phyloP scores from a whole-genome alignment of 2,329 filamentous ascomycete species.

The Fusarium sp. region DNA sequence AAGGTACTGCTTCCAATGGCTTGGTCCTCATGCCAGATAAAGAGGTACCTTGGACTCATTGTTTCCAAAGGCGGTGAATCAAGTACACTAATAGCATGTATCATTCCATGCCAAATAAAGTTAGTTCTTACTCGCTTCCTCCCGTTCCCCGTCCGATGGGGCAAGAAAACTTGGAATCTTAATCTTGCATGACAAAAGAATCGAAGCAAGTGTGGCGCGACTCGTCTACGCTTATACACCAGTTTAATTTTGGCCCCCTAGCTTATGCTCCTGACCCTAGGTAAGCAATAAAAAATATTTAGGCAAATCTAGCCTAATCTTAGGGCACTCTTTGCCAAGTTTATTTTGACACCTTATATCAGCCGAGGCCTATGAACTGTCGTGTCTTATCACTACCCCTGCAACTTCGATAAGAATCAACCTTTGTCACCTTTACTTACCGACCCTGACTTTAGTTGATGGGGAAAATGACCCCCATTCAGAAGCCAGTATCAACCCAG shows the following conservation, averaged over 20 bases:
- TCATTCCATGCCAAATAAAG: neutral
- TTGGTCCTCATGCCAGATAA: conserved; percentile 22
- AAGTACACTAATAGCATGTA: conserved; percentile 26
- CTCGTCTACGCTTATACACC: fast-evolving
- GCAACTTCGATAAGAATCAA: conserved; percentile 27
- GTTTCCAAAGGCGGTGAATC: neutral
- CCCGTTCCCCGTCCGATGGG: conserved; percentile 22
- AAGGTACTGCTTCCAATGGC: conserved; percentile 1
- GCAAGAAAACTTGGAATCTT: neutral
- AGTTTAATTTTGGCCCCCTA: neutral
- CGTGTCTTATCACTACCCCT: conserved; percentile 31
- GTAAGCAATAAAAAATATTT: no score
- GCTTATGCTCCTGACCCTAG: no score
- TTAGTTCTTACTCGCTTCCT: conserved; percentile 31
- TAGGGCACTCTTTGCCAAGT: no score
- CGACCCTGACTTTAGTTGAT: conserved; percentile 17
- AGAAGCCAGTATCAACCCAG: conserved; percentile 36
- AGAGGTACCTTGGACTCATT: conserved; percentile 5
- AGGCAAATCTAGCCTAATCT: no score
- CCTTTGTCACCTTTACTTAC: conserved; percentile 29
- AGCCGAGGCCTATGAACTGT: no score
- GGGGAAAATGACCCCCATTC: conserved; percentile 39
- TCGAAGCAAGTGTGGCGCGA: neutral
- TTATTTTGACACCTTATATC: no score
- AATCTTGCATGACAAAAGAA: neutral